Conservation (phyloP, 495 filamentous ascomycete genomes). For the Aspergillus conjunctus region DNA sequence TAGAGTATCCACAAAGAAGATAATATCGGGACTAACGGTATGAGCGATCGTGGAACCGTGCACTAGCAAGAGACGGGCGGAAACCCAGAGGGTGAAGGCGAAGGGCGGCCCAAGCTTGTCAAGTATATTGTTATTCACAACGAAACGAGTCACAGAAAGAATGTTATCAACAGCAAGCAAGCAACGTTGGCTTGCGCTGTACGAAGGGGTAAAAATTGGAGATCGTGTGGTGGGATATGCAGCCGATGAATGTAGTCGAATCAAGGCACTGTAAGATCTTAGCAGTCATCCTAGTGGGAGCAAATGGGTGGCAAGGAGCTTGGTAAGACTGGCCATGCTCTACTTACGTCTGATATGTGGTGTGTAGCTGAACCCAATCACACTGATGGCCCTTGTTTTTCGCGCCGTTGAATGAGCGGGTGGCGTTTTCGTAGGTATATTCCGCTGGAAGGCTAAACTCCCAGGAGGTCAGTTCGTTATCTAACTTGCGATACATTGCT, state of each 20-base stretch:
- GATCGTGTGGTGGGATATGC: constrained; percentile 87
- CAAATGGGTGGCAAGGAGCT: background rate
- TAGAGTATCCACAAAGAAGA: constrained; percentile 78
- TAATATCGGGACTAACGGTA: constrained; percentile 73
- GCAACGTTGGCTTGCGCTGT: constrained; percentile 78
- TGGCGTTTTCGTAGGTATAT: constrained; percentile 70
- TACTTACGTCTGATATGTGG: constrained; percentile 69
- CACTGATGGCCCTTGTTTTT: constrained; percentile 70
- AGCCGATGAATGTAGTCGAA: constrained; percentile 87
- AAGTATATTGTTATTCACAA: constrained; percentile 70
- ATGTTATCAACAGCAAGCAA: constrained; percentile 83
- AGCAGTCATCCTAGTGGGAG: constrained; percentile 16
- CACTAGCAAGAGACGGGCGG: constrained; percentile 81
- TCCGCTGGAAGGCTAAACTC: constrained; percentile 79
- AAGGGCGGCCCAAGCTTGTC: constrained; percentile 83
- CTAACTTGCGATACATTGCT: constrained; percentile 78
- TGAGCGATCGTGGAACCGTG: constrained; percentile 86
- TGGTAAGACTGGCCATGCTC: too few relatives aligned
- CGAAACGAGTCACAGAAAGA: constrained; percentile 70
- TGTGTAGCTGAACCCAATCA: constrained; percentile 89
- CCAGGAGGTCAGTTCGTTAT: constrained; percentile 76
- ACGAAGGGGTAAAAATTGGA: constrained; percentile 83
- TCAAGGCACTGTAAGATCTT: constrained; percentile 64
- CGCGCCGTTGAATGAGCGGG: constrained; percentile 65
- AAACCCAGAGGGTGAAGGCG: constrained; percentile 89